Evolutionary conservation across 306 rosid species (phyloP), one percentile per base, ranked within the genome.

Genomic region (Malus sylvestris): DNA sequence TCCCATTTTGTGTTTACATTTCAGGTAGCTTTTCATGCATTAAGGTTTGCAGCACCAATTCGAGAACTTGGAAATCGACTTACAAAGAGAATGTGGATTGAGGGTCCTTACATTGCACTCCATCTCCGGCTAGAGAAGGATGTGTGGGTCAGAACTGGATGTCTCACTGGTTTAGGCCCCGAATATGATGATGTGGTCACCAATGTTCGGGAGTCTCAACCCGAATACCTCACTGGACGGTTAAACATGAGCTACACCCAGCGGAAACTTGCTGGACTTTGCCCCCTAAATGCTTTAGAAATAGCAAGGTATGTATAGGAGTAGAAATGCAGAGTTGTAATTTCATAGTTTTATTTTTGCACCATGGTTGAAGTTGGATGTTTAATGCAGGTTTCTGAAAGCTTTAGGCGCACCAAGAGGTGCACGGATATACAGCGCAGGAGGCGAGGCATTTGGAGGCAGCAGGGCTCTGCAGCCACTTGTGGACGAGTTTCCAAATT

Each of bases 61-160:
- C 77, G 45, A 30, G 82, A 83, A 55, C 80, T 88, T 6, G 92
- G 92, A 45, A 71, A 78, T 46, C 76, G 46, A 76, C 78, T 88
- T 11, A 86, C 85, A 8, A 81, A 70, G 72, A 84, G 92, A 82
- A 86, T 84, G 88, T 86, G 92, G 90, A 88, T 86, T 62, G 90
- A 88, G 68, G 90, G 92, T 27, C 90, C 88, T 8, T 88, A 84
- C 70, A 78, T 86, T 57, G 87, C 88, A 14, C 70, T 88, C 63
- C 88, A 86, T 80, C 90, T 88, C 82, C 83, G 88, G 76, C 78
- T 86, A 70, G 92, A 86, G 82, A 84, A 82, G 77, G 92, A 84
- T 75, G 90, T 86, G 40, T 88, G 88, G 88, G 84, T 88, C 55
- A 78, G 92, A 86, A 84, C 88, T 4, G 87, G 88, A 38, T 88